Conservation (phyloP, 176 grass and related monocot genomes). For the Leersia perrieri region DNA sequence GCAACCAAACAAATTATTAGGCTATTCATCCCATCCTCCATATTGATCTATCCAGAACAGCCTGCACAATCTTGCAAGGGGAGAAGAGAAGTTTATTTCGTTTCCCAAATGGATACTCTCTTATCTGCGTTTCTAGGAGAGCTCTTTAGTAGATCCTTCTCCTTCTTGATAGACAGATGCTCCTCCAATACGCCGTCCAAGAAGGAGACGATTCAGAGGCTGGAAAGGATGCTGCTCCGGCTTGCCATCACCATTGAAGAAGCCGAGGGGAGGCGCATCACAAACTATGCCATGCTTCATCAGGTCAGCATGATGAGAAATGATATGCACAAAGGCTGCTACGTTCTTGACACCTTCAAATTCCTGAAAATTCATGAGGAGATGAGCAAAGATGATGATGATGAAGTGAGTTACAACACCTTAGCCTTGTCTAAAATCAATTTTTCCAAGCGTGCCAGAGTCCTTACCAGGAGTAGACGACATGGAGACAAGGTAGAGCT, state of each 20-base stretch:
- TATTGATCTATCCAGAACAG: too few relatives aligned
- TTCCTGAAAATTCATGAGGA: not conserved
- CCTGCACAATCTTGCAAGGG: too few relatives aligned
- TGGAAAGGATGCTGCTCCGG: constrained; percentile 18
- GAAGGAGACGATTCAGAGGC: not conserved
- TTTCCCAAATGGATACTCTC: not conserved
- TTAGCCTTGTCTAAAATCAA: constrained; percentile 9
- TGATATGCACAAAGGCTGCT: not conserved
- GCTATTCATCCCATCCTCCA: too few relatives aligned
- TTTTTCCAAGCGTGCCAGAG: not conserved
- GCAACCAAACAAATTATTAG: too few relatives aligned
- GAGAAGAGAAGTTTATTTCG: too few relatives aligned
- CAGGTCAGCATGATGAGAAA: not conserved
- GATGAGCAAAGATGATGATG: too few relatives aligned
- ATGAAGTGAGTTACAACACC: not conserved
- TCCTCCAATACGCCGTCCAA: not conserved
- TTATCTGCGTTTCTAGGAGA: constrained; percentile 8
- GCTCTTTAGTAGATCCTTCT: constrained; percentile 6
- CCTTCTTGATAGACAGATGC: constrained; percentile 27
- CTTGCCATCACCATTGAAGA: not conserved
- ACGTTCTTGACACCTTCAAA: constrained; percentile 2
- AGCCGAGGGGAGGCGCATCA: not conserved
- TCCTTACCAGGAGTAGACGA: not conserved
- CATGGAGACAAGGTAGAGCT: not conserved
- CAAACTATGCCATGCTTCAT: constrained; percentile 1